These are phyloP conservation scores for Antitrichia curtipendula DNA, from an alignment of 225 moss, liverwort and hornwort species.

Conservation along the genomic window DNA sequence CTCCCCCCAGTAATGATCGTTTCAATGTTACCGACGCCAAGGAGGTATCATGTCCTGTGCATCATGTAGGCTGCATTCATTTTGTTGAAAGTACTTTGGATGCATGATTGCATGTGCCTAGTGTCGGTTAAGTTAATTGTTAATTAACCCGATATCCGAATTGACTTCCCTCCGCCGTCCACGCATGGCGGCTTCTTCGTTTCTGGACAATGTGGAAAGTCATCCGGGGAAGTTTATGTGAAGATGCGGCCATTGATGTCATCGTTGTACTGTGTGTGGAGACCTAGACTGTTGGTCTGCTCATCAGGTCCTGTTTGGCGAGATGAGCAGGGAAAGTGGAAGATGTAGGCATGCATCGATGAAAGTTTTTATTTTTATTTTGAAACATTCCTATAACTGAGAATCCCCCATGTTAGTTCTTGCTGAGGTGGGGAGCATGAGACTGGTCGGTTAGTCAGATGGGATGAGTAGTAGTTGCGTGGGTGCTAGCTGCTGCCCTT, in stretches of 20 bases:
- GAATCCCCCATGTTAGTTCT: not conserved
- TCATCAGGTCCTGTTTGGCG: not conserved
- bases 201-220: not conserved
- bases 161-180: not conserved
- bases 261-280: not conserved
- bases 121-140: not conserved
- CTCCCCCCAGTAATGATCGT: not conserved
- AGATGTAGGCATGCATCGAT: not conserved
- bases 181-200: not conserved
- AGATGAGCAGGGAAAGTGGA: not conserved
- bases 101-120: not conserved
- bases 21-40: not conserved
- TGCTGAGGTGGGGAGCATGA: not conserved
- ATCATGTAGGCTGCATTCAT: not conserved
- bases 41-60: not conserved
- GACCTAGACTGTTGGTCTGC: not conserved
- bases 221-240: not conserved
- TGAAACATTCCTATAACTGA: not conserved
- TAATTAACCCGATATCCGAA: not conserved
- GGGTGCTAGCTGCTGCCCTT: not conserved
- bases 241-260: not conserved
- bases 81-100: not conserved
- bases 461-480: not conserved
- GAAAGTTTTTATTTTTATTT: not conserved
- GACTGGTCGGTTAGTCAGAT: not conserved